Evolutionary conservation across 75 land plant genomes (phyloP), one percentile per base, ranked within the genome.

Genomic region (Selaginella moellendorffii): DNA sequence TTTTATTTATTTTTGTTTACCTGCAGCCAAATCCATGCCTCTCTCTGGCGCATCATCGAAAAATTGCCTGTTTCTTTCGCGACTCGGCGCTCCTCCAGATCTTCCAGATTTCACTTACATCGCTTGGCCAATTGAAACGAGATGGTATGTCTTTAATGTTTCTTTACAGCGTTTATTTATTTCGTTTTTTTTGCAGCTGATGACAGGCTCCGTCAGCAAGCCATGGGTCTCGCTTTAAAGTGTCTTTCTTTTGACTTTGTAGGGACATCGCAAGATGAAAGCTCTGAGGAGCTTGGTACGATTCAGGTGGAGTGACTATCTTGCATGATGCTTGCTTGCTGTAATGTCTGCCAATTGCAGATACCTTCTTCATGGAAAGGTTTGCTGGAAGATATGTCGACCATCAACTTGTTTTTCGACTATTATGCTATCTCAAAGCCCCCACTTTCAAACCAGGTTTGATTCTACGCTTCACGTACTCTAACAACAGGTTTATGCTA

Each of bases 271-370:
- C 65, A 86, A 22, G 97, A 90, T 77, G 97, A 90, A 72, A 90
- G 97, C 66, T 87, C 88, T 19, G 97, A 90, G 66, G 97, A 90
- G 54, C 82, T 90, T 72, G 97, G 93, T 21, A 87, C 97, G 21
- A 76, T 87, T 53, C 92, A 87, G 92, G 92, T 85, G 76, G 1
- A 26, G 1, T 5, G 9, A 2, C 12, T 18, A 28, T 62, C 27
- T 24, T 1, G 20, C 23, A 12, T 61, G 24, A 2, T 0, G 21
- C 54, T 30, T 20, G 1, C 2, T n/a, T 70, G 10, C 63, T 58
- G 23, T 31, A 69, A 63, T 58, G 46, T 61, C 52, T 67, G 28
- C 24, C 60, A 54, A 0, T 68, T 68, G 24, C 79, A 87, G 97
- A 80, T 90, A 67, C 93, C 97, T 28, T 80, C 93, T 19, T 62